Conservation (phyloP, 2,329 filamentous ascomycete species). For the Alternaria alternata region DNA sequence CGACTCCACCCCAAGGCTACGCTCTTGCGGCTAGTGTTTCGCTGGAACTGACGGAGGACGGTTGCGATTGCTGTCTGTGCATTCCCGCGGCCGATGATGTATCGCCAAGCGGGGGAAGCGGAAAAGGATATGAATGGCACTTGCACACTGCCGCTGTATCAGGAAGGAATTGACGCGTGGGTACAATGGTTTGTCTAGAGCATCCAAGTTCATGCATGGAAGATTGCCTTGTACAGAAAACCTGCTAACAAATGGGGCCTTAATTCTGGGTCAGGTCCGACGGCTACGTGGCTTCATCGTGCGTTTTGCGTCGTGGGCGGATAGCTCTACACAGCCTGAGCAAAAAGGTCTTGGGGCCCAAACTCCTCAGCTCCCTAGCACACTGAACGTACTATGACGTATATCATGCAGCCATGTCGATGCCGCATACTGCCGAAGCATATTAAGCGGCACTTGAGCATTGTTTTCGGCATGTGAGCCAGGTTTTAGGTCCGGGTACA, state of each 20-base stretch:
- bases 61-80: slow-evolving; percentile 18
- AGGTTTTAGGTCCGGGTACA: slow-evolving; percentile 7
- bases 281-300: slow-evolving; percentile 23
- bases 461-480: slow-evolving; percentile 7
- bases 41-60: slow-evolving; percentile 12
- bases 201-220: slow-evolving; percentile 15
- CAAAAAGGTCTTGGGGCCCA: not conserved
- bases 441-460: slow-evolving; percentile 9
- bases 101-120: slow-evolving; percentile 27
- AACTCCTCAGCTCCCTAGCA: not conserved
- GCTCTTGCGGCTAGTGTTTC: slow-evolving; percentile 11
- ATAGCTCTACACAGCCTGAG: not conserved
- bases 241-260: not conserved
- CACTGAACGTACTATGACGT: not conserved
- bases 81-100: slow-evolving; percentile 20
- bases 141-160: slow-evolving; percentile 2
- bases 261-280: not conserved
- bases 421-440: slow-evolving; percentile 3
- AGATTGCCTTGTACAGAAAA: slow-evolving; percentile 11
- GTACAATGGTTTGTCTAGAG: slow-evolving; percentile 7
- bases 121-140: slow-evolving; percentile 9
- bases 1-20: slow-evolving; percentile 6
- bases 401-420: not conserved
- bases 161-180: slow-evolving; percentile 11
- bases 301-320: not conserved